These are phyloP conservation scores for Pseudocercospora musae DNA, from an alignment of 2,329 filamentous ascomycete genomes.

Conservation along the genomic window DNA sequence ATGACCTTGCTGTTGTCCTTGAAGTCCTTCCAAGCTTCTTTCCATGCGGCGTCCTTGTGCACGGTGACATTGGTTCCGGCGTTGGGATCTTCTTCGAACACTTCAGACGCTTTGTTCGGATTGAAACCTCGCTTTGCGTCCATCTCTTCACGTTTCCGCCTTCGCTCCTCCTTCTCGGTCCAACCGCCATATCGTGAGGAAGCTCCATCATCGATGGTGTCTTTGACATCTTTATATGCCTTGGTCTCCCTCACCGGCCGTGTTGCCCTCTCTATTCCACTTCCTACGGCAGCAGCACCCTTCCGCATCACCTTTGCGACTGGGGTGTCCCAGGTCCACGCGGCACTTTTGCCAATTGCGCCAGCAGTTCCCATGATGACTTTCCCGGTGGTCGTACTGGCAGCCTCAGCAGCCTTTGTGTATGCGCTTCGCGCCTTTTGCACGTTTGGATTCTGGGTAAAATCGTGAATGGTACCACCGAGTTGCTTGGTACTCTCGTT, in stretches of 20 bases:
- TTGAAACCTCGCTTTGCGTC: constrained; percentile 52
- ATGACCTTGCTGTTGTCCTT: constrained; percentile 84
- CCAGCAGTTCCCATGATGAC: constrained; percentile 83
- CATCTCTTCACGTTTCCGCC: constrained; percentile 69
- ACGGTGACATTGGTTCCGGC: constrained; percentile 91
- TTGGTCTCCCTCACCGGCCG: constrained; percentile 91
- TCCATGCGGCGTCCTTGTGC: constrained; percentile 96
- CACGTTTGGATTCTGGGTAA: constrained; percentile 88
- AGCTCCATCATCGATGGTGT: constrained; percentile 95
- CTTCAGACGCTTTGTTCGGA: constrained; percentile 50
- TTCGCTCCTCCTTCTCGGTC: constrained; percentile 92
- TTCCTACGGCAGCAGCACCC: constrained; percentile 79
- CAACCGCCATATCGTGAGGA: constrained; percentile 95
- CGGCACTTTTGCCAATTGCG: constrained; percentile 82
- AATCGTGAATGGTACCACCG: constrained; percentile 81
- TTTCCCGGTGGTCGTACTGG: constrained; percentile 71
- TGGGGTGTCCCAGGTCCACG: constrained; percentile 95
- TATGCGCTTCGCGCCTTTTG: constrained; percentile 83
- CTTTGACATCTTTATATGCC: constrained; percentile 86
- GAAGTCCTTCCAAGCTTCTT: constrained; percentile 97
- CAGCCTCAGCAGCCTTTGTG: constrained; percentile 77
- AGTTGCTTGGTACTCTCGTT: constrained; percentile 97
- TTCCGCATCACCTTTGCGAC: constrained; percentile 88
- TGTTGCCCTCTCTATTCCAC: constrained; percentile 89
- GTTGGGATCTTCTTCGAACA: constrained; percentile 80